A percentile compares a stretch with the other conserved stretches of the same genome.
Evolutionary conservation across 768 basidiomycete genomes (phyloP).

Genomic region (Tulasnella calospora): DNA sequence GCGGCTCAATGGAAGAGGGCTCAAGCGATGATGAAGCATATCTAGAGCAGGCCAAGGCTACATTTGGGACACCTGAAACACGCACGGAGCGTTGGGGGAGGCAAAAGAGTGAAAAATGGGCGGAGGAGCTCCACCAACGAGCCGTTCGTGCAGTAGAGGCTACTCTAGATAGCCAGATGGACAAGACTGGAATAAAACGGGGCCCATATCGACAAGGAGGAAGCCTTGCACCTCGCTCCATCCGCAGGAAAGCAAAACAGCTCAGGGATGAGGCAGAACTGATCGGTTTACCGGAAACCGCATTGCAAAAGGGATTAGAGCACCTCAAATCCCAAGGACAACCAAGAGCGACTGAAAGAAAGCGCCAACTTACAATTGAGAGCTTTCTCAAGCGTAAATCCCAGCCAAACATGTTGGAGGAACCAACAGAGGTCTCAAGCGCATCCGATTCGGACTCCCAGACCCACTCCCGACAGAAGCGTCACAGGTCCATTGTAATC

Average conservation of each 20-base stretch:
- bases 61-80: background rate
- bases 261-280: no score
- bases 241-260: background rate
- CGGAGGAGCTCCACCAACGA: background rate
- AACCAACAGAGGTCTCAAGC: background rate
- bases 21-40: background rate
- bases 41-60: background rate
- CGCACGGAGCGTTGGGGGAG: background rate
- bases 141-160: background rate
- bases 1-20: background rate
- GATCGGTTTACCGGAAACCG: no score
- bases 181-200: background rate
- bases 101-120: background rate
- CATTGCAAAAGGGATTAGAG: background rate
- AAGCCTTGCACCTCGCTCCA: background rate
- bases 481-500: background rate
- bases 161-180: background rate
- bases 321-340: background rate
- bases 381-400: background rate
- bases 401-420: background rate
- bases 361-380: background rate
- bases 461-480: background rate
- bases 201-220: background rate
- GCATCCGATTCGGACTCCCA: background rate
- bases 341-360: background rate